Evolutionary conservation across 78 protist species (phyloP).

Genomic region (Cavenderia fasciculata): DNA sequence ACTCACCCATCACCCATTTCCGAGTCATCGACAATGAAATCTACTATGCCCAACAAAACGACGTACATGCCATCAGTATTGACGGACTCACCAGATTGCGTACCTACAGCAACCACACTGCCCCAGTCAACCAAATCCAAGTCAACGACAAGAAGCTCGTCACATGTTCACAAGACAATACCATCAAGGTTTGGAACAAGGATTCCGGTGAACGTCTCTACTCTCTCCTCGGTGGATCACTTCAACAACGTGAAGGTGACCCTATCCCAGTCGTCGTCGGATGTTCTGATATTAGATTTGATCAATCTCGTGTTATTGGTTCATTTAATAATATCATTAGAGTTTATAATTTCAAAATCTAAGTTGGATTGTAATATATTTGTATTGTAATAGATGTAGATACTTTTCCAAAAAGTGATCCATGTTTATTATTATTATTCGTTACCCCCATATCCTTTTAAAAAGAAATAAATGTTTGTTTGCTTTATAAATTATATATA

Average conservation of each 20-base stretch:
- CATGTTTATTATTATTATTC: too few relatives aligned
- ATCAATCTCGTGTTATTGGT: slow-evolving; percentile 50
- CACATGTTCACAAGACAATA: slow-evolving; percentile 52
- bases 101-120: slow-evolving; percentile 36
- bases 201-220: slow-evolving; percentile 18
- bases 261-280: slow-evolving; percentile 1
- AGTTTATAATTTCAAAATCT: slow-evolving; percentile 47
- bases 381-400: too few relatives aligned
- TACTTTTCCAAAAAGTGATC: too few relatives aligned
- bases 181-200: slow-evolving; percentile 78
- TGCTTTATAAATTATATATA: too few relatives aligned
- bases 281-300: slow-evolving; percentile 29
- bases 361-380: too few relatives aligned
- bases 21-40: too few relatives aligned
- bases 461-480: too few relatives aligned
- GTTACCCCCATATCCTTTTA: too few relatives aligned
- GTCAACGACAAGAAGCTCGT: slow-evolving; percentile 57
- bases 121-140: neutral
- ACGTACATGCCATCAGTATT: neutral
- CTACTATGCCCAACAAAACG: neutral
- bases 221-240: slow-evolving; percentile 76
- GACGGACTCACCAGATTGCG: neutral
- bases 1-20: neutral
- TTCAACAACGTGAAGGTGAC: neutral
- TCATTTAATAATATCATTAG: slow-evolving; percentile 58